Conservation (phyloP, 139 green algal species). For the Axilococcus clingmanii region DNA sequence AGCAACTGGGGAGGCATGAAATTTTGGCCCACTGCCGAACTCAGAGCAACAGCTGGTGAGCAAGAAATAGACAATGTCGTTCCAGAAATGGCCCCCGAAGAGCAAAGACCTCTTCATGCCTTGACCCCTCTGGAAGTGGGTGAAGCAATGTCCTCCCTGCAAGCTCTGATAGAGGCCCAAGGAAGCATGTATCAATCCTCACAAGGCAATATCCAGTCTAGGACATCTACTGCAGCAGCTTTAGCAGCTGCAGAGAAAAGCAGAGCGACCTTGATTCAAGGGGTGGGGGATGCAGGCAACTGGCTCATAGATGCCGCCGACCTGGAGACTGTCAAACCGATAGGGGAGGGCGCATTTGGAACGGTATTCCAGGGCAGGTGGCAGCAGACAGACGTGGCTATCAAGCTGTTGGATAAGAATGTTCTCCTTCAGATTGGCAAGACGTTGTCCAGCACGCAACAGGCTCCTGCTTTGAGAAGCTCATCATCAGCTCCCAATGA, state of each 20-base stretch:
- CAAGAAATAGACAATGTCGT: neutral
- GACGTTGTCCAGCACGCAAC: neutral
- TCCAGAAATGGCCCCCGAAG: neutral
- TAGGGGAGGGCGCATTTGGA: constrained; percentile 55
- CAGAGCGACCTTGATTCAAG: too few species aligned
- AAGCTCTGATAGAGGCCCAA: neutral
- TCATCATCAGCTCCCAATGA: too few species aligned
- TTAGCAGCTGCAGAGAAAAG: neutral
- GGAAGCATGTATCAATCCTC: too few species aligned
- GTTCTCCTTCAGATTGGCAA: constrained; percentile 10
- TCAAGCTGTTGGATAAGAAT: constrained; percentile 50
- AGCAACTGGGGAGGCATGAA: constrained; percentile 16
- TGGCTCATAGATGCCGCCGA: constrained; percentile 30
- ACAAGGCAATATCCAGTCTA: neutral
- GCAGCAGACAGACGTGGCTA: constrained; percentile 51
- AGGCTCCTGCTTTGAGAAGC: too few species aligned
- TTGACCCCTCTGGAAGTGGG: neutral
- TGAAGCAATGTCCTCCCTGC: neutral
- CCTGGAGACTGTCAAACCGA: constrained; percentile 27
- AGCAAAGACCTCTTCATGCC: constrained; percentile 6
- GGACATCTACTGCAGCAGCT: neutral
- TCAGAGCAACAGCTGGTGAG: neutral
- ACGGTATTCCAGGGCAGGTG: constrained; percentile 46
- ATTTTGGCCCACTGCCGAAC: constrained; percentile 14
- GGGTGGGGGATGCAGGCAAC: constrained; percentile 3